These are phyloP conservation scores for Cotoneaster glaucophyllus DNA, from an alignment of 306 rosid genomes.

Conservation along the genomic window DNA sequence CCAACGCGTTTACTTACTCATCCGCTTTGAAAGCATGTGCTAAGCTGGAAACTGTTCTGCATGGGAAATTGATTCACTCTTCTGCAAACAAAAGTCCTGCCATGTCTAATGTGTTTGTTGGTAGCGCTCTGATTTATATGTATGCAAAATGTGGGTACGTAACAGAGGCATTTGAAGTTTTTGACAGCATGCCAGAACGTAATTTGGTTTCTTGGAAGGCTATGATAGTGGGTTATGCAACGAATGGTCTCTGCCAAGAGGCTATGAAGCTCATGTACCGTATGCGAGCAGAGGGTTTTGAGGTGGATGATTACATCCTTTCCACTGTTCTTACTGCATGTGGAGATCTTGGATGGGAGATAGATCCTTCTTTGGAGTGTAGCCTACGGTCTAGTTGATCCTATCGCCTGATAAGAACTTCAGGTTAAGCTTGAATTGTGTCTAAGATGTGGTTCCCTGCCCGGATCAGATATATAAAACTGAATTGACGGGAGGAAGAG, in stretches of 20 bases:
- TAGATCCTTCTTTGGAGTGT: conserved; percentile 29
- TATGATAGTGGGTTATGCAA: conserved; percentile 78
- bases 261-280: conserved; percentile 76
- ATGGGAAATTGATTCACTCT: conserved; percentile 69
- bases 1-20: conserved; percentile 75
- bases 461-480: background rate
- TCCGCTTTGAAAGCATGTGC: conserved; percentile 88
- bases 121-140: conserved; percentile 75
- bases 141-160: conserved; percentile 77
- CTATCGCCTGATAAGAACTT: background rate
- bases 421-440: background rate
- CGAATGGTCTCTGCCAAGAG: conserved; percentile 70
- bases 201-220: conserved; percentile 85
- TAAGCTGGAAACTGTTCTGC: conserved; percentile 42
- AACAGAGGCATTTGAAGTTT: conserved; percentile 67
- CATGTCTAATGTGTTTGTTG: conserved; percentile 67
- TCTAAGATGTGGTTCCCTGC: too few species aligned
- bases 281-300: conserved; percentile 75
- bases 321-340: conserved; percentile 56
- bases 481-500: background rate
- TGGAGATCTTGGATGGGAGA: conserved; percentile 44
- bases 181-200: conserved; percentile 72
- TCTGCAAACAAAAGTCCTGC: conserved; percentile 68
- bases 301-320: conserved; percentile 65
- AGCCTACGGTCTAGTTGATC: conserved; percentile 38